Evolutionary conservation across 345 rosid species (phyloP).

Genomic region (Sonneratia caseolaris): DNA sequence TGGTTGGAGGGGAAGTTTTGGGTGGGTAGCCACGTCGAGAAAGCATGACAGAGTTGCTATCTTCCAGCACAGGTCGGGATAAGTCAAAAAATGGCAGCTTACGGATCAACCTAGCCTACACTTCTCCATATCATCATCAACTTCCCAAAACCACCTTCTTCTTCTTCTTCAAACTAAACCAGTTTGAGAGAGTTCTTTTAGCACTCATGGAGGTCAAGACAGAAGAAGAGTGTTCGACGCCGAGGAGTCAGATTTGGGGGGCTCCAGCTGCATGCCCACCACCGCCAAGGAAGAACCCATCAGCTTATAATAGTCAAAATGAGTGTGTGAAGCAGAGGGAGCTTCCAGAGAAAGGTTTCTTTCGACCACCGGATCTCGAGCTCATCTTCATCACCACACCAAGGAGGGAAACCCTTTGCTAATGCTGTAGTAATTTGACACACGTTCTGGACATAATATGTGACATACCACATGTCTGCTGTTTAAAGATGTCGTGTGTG

Average conservation of each 20-base stretch:
- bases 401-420: slow-evolving; percentile 23
- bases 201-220: slow-evolving; percentile 10
- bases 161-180: not conserved
- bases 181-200: not conserved
- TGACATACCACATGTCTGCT: too few relatives aligned
- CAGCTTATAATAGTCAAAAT: not conserved
- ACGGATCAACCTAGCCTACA: too few relatives aligned
- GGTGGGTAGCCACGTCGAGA: too few relatives aligned
- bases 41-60: too few relatives aligned
- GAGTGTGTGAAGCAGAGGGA: slow-evolving; percentile 9
- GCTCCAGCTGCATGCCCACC: slow-evolving; percentile 45
- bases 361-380: slow-evolving; percentile 68
- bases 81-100: too few relatives aligned
- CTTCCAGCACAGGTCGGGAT: too few relatives aligned
- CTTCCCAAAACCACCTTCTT: not conserved
- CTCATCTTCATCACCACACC: slow-evolving; percentile 28
- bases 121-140: not conserved
- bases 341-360: slow-evolving; percentile 53
- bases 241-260: slow-evolving; percentile 34
- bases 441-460: too few relatives aligned
- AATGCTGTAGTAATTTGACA: not conserved
- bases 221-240: slow-evolving; percentile 43
- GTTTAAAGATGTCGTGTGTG: too few relatives aligned
- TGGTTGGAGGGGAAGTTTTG: too few relatives aligned
- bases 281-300: slow-evolving; percentile 40